Percentiles rank a stretch among this genome's conserved stretches.
Evolutionary conservation across 805 yeast species (phyloP).

Genomic region (Saccharomyces mikatae): DNA sequence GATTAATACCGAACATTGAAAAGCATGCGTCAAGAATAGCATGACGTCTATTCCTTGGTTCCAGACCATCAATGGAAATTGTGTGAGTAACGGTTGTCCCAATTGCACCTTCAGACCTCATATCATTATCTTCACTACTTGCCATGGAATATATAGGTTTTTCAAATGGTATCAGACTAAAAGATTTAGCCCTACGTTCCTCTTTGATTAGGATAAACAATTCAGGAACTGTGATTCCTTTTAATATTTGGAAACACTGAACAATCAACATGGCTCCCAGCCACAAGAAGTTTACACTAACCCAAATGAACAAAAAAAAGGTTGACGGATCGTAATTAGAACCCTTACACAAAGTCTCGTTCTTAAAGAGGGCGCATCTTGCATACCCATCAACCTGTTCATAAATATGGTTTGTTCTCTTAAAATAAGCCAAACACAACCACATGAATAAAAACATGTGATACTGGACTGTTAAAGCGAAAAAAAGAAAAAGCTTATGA

Average conservation of each 20-base stretch:
- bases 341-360: constrained; percentile 53
- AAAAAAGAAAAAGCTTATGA: constrained; percentile 69
- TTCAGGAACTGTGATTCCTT: constrained; percentile 78
- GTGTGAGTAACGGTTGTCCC: constrained; percentile 1
- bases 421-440: constrained; percentile 39
- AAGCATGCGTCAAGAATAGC: constrained; percentile 10
- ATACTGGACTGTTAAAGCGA: constrained; percentile 38
- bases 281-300: constrained; percentile 65
- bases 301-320: constrained; percentile 52
- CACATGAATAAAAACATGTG: constrained; percentile 41
- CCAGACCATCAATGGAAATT: not conserved
- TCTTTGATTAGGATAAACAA: constrained; percentile 38
- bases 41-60: not conserved
- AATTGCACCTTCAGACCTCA: not conserved
- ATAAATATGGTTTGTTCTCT: constrained; percentile 39
- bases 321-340: constrained; percentile 44
- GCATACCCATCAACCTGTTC: constrained; percentile 21
- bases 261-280: constrained; percentile 51
- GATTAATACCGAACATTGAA: constrained; percentile 38
- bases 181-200: not conserved
- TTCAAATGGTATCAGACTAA: not conserved
- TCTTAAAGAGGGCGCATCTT: constrained; percentile 40
- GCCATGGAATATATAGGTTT: not conserved
- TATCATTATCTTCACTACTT: not conserved
- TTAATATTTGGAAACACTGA: constrained; percentile 68